These are phyloP conservation scores for Didymella arachidicola DNA, from an alignment of 2,329 filamentous ascomycete genomes.

Conservation along the genomic window DNA sequence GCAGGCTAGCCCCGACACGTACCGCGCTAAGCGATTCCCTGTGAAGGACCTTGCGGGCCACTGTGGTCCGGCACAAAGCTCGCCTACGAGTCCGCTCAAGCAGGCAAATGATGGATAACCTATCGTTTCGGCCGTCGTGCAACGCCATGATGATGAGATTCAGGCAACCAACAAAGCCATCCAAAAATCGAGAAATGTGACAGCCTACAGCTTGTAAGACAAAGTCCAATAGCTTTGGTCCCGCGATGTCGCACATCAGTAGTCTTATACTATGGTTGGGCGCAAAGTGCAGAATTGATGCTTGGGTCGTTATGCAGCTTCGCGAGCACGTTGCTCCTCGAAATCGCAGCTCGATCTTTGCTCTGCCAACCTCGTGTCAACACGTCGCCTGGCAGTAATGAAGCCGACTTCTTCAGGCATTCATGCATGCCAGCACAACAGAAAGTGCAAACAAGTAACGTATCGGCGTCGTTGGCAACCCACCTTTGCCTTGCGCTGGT, in stretches of 20 bases:
- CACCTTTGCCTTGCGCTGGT: background rate
- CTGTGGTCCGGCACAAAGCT: background rate
- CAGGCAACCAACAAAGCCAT: background rate
- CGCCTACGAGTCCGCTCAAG: background rate
- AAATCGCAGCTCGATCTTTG: background rate
- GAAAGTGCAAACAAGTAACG: background rate
- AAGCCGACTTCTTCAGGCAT: background rate
- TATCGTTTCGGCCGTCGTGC: background rate
- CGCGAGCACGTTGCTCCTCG: background rate
- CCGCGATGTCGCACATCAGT: background rate
- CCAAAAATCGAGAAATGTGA: no score
- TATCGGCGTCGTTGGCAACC: background rate
- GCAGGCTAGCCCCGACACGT: background rate
- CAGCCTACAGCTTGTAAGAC: no score
- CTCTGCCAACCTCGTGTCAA: background rate
- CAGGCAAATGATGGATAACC: background rate
- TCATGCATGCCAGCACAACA: background rate
- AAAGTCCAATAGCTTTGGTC: background rate
- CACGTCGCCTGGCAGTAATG: background rate
- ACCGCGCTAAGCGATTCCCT: background rate
- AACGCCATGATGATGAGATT: background rate
- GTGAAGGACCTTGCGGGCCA: background rate
- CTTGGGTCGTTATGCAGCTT: background rate
- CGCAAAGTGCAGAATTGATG: background rate
- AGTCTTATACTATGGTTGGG: conserved; percentile 3